A percentile compares a stretch with the other conserved stretches of the same genome.
Evolutionary conservation across 257 asterid species (phyloP).

Genomic region (Solanum microdontum): DNA sequence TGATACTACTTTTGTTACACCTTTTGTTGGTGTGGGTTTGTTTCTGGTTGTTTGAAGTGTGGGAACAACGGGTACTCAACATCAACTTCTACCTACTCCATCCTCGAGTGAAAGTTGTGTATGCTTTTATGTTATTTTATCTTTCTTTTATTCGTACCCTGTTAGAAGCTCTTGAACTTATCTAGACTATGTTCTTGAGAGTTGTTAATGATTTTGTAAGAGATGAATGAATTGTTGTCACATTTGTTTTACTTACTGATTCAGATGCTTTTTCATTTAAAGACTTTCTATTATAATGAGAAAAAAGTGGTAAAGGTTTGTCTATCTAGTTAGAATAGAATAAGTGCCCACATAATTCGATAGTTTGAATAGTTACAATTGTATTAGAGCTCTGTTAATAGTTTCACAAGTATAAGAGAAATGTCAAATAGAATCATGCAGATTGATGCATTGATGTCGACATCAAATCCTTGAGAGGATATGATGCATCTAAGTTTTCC

Average conservation of each 20-base stretch:
- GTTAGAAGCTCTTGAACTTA: too few species aligned
- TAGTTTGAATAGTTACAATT: not conserved
- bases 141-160: not conserved
- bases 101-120: not conserved
- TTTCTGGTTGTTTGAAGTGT: not conserved
- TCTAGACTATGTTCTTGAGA: not conserved
- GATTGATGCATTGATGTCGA: too few species aligned
- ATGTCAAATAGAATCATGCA: not conserved
- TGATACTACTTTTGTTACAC: not conserved
- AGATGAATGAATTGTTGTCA: not conserved
- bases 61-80: not conserved
- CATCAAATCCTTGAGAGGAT: too few species aligned
- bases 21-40: not conserved
- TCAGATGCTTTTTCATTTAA: not conserved
- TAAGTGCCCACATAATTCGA: not conserved
- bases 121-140: not conserved
- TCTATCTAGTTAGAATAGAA: not conserved
- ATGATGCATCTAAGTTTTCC: too few species aligned
- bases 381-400: not conserved
- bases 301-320: not conserved
- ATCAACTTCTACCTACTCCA: not conserved
- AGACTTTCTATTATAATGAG: not conserved
- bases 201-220: not conserved
- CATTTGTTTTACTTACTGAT: not conserved
- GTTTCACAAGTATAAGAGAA: not conserved